Conservation (phyloP, 768 basidiomycete species). For the Tubosaeta sp. region DNA sequence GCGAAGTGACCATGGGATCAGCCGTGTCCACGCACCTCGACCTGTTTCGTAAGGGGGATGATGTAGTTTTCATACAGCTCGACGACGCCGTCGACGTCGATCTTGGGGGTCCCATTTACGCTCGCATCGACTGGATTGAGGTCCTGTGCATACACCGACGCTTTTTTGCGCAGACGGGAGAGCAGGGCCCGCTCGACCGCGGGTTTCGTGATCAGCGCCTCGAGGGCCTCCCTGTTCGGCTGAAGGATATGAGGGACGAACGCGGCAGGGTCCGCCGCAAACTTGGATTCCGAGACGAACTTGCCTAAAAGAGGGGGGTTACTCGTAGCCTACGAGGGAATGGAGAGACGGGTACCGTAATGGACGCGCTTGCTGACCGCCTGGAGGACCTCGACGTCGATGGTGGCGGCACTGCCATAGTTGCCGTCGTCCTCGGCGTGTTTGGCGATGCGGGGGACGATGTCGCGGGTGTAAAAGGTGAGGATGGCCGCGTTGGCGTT, state of each 20-base stretch:
- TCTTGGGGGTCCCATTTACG: conserved; percentile 51
- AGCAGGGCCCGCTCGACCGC: conserved; percentile 89
- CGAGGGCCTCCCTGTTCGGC: conserved; percentile 73
- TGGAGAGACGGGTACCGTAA: conserved; percentile 62
- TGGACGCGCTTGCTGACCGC: conserved; percentile 98
- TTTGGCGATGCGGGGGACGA: conserved; percentile 86
- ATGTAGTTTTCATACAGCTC: conserved; percentile 93
- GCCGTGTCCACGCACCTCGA: conserved; percentile 67
- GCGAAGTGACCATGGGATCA: background rate
- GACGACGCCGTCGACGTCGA: conserved; percentile 91
- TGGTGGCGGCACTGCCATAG: conserved; percentile 91
- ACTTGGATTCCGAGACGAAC: conserved; percentile 98
- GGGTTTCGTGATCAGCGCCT: conserved; percentile 92
- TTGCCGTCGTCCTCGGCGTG: conserved; percentile 87
- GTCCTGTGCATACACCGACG: conserved; percentile 74
- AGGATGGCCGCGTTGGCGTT: conserved; percentile 88
- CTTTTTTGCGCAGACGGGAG: conserved; percentile 80
- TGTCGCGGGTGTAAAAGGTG: conserved; percentile 80
- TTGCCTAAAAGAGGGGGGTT: conserved; percentile 58
- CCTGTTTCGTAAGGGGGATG: conserved; percentile 96
- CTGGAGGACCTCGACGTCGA: conserved; percentile 96
- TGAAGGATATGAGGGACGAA: conserved; percentile 91
- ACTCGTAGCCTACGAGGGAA: background rate
- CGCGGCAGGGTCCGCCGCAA: conserved; percentile 74
- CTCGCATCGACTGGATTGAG: conserved; percentile 60